These are phyloP conservation scores for Starmerella apicola DNA, from an alignment of 805 yeast species.

Conservation along the genomic window DNA sequence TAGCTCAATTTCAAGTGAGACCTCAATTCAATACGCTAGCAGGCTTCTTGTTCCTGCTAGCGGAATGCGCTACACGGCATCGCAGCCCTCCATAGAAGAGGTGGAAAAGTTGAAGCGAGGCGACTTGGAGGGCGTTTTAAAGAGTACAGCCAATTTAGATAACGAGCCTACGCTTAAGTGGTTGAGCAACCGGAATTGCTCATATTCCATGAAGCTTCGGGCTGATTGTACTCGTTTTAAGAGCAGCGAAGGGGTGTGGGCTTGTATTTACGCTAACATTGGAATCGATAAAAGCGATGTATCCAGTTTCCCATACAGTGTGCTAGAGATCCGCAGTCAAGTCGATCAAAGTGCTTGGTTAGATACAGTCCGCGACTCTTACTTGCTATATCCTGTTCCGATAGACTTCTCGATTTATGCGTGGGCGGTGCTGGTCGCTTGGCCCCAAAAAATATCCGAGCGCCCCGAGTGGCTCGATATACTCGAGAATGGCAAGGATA, in stretches of 20 bases:
- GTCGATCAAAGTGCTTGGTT: slow-evolving; percentile 29
- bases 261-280: slow-evolving; percentile 27
- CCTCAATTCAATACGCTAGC: slow-evolving; percentile 6
- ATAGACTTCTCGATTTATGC: slow-evolving; percentile 29
- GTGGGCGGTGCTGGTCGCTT: slow-evolving; percentile 27
- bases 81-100: background rate
- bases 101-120: background rate
- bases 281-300: slow-evolving; percentile 4
- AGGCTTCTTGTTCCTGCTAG: slow-evolving; percentile 30
- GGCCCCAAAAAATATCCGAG: slow-evolving; percentile 25
- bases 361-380: slow-evolving; percentile 33
- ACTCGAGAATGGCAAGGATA: slow-evolving; percentile 30
- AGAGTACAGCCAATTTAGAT: no score
- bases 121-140: no score
- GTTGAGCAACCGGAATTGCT: background rate
- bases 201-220: background rate
- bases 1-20: background rate
- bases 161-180: background rate
- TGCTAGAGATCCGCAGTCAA: slow-evolving; percentile 38
- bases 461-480: slow-evolving; percentile 32
- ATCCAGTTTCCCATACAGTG: slow-evolving; percentile 36
- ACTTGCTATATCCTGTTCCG: slow-evolving; percentile 38
- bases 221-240: slow-evolving; percentile 22
- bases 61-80: slow-evolving; percentile 27
- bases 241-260: slow-evolving; percentile 25